Percentiles rank a stretch among this genome's conserved stretches.
phyloP scores from a whole-genome alignment of 495 filamentous ascomycete genomes.

The Rostrohypoxylon terebratum region DNA sequence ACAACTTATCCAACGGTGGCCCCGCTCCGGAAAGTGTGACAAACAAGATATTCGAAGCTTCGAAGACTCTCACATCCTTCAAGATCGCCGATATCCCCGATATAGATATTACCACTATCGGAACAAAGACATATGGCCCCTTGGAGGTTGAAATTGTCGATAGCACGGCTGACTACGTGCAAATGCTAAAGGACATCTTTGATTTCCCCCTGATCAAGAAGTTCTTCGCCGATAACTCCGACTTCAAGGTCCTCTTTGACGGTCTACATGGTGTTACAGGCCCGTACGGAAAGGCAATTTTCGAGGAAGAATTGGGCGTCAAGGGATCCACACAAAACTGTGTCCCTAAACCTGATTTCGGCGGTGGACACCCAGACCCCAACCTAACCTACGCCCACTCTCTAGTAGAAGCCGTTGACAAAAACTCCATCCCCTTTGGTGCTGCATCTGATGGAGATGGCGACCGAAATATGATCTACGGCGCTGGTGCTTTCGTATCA shows the following conservation, averaged over 20 bases:
- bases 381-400: conserved; percentile 99
- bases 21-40: conserved; percentile 95
- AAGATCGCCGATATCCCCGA: conserved; percentile 90
- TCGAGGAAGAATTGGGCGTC: conserved; percentile 91
- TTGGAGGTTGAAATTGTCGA: conserved; percentile 96
- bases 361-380: conserved; percentile 95
- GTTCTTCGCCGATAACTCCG: conserved; percentile 84
- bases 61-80: conserved; percentile 89
- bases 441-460: conserved; percentile 97
- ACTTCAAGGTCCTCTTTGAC: conserved; percentile 98
- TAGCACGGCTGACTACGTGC: conserved; percentile 88
- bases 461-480: conserved; percentile 99
- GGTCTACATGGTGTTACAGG: conserved; percentile 95
- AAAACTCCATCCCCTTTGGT: conserved; percentile 91
- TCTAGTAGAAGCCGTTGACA: conserved; percentile 92
- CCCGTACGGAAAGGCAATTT: conserved; percentile 93
- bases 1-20: conserved; percentile 95
- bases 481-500: conserved; percentile 94
- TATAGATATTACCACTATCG: conserved; percentile 84
- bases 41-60: conserved; percentile 94
- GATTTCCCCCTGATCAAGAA: conserved; percentile 95
- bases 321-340: conserved; percentile 90
- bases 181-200: conserved; percentile 97
- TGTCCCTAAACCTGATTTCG: conserved; percentile 90
- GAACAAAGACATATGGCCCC: conserved; percentile 81